These are phyloP conservation scores for Globisporangium paroecandrum DNA, from an alignment of 352 stramenopile species.

Conservation along the genomic window DNA sequence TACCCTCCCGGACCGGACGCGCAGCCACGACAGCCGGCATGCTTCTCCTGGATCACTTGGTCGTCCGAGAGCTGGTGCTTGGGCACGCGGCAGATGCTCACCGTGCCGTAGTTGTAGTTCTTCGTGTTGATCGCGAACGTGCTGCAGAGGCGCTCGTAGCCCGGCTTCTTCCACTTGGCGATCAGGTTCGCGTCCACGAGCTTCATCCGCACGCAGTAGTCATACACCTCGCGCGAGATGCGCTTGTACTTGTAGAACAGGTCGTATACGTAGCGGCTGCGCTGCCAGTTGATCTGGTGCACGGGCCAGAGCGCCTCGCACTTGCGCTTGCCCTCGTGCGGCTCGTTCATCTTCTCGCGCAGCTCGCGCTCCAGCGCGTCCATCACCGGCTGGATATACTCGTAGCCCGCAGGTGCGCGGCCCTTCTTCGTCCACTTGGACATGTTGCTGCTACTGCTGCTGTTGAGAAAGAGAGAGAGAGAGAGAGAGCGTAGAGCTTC, in stretches of 20 bases:
- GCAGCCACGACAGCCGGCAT: slow-evolving; percentile 97
- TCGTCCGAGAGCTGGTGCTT: slow-evolving; percentile 90
- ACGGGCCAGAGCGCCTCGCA: slow-evolving; percentile 98
- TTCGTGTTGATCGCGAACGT: slow-evolving; percentile 98
- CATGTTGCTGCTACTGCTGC: slow-evolving; percentile 39
- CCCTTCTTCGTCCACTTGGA: slow-evolving; percentile 86
- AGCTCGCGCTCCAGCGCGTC: slow-evolving; percentile 97
- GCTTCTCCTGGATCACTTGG: slow-evolving; percentile 89
- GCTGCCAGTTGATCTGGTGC: slow-evolving; percentile 99
- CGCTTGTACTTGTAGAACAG: slow-evolving; percentile 98
- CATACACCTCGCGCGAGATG: slow-evolving; percentile 95
- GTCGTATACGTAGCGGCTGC: slow-evolving; percentile 98
- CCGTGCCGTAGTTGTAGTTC: slow-evolving; percentile 99
- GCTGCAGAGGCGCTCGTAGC: slow-evolving; percentile 97
- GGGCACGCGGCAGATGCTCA: slow-evolving; percentile 97
- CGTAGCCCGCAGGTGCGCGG: slow-evolving; percentile 91
- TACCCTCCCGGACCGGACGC: slow-evolving; percentile 90
- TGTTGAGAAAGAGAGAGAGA: background rate
- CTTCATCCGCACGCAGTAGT: slow-evolving; percentile 96
- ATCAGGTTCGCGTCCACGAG: slow-evolving; percentile 97
- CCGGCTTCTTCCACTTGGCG: slow-evolving; percentile 99
- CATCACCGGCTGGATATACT: slow-evolving; percentile 94
- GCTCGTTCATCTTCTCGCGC: slow-evolving; percentile 97
- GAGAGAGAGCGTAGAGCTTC: background rate
- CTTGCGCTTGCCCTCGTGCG: slow-evolving; percentile 96